These are phyloP conservation scores for Phytophthora palmivora DNA, from an alignment of 352 stramenopile genomes.

Conservation along the genomic window DNA sequence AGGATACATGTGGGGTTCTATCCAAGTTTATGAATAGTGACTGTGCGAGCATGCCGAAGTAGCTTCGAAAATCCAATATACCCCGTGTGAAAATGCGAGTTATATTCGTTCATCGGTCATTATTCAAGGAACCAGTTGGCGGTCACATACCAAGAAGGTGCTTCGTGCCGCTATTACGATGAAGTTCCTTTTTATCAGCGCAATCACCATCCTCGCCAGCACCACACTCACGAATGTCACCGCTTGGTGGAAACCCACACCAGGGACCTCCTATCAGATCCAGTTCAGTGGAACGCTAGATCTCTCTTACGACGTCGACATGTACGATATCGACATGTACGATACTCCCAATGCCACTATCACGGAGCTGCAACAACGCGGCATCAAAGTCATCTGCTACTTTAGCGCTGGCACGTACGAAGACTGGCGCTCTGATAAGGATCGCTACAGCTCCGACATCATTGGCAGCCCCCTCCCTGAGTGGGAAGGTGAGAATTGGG, in stretches of 20 bases:
- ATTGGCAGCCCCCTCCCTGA: constrained; percentile 38
- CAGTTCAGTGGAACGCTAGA: constrained; percentile 44
- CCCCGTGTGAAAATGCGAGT: too few relatives aligned
- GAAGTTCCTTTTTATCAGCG: too few relatives aligned
- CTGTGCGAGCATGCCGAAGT: too few relatives aligned
- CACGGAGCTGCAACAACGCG: constrained; percentile 32
- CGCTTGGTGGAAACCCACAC: constrained; percentile 48
- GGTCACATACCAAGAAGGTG: too few relatives aligned
- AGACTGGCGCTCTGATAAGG: constrained; percentile 55
- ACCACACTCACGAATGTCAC: neutral
- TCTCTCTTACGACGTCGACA: constrained; percentile 37
- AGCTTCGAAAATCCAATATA: too few relatives aligned
- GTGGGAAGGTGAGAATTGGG: constrained; percentile 49
- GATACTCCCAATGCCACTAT: constrained; percentile 40
- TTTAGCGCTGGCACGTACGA: constrained; percentile 64
- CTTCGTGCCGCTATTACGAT: too few relatives aligned
- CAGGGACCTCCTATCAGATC: constrained; percentile 50
- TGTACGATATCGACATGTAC: constrained; percentile 54
- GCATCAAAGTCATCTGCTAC: constrained; percentile 62
- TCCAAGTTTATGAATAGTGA: too few relatives aligned
- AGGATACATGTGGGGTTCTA: too few relatives aligned
- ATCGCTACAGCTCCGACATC: constrained; percentile 42
- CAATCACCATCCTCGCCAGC: too few relatives aligned
- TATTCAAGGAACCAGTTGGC: too few relatives aligned
- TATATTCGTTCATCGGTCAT: too few relatives aligned